Evolutionary conservation across 1,284 basidiomycete species (phyloP), one percentile per base, ranked within the genome.

Genomic region (Mixia osmundae): DNA sequence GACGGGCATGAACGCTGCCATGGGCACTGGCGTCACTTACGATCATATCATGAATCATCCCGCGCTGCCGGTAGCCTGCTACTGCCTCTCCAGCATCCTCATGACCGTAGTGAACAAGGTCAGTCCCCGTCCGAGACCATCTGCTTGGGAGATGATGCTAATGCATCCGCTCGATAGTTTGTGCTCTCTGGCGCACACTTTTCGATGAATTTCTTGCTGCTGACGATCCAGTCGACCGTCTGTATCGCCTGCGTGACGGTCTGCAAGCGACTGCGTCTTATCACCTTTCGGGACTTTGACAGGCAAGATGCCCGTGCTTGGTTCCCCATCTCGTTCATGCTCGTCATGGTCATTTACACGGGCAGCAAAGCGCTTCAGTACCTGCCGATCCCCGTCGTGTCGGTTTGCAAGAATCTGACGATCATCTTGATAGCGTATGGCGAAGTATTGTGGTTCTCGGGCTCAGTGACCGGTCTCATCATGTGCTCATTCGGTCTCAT

Each of bases 81-180:
- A 97, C 58, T 99, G 91, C 54, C 49, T 76, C 20, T 82, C 89
- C 3, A 87, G 80, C 27, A 94, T 99, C 50, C 63, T 85, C 39
- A 99, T 99, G 91, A 99, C 91, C 0, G 69, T 97, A 32, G 71
- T 94, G 43, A 95, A 95, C 66, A 95, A 97, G 66, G 83, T 82
- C 44, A 30, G 64, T 23, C 10, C 18, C n/a, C 33, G 14, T 4
- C 1, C 16, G 21, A 12, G 5, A 31, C n/a, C 22, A 14, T 22
- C 15, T 9, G 23, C 24, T 14, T 20, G 22, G 18, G 16, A 22
- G 18, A 16, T 25, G 5, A 14, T 3, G 11, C 4, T 22, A 23
- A 16, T 12, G n/a, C n/a, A n/a, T n/a, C n/a, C n/a, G n/a, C n/a
- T 42, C 21, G 40, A 38, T 29, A 89, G 80, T 95, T 76, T 51